Conservation (phyloP, 2,329 filamentous ascomycete genomes). For the Endoconidiophora laricicola region DNA sequence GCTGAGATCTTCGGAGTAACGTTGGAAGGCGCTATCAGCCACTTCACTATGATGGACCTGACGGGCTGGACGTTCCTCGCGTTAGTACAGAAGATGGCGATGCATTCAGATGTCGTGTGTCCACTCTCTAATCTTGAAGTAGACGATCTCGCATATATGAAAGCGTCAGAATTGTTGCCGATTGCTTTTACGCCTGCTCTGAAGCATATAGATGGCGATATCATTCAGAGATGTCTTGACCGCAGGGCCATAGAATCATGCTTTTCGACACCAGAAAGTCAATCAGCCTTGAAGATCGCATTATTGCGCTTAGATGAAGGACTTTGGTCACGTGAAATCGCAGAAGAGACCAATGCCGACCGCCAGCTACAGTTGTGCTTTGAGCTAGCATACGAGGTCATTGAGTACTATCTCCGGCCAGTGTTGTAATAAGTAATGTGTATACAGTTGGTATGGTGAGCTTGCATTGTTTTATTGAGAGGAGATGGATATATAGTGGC, state of each 20-base stretch:
- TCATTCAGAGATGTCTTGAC: constrained; percentile 38
- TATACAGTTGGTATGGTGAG: neutral
- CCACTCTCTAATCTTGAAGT: neutral
- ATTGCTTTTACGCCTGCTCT: constrained; percentile 24
- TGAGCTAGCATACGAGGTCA: constrained; percentile 33
- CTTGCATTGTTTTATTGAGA: too few relatives aligned
- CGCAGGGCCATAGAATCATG: constrained; percentile 28
- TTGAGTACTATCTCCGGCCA: constrained; percentile 36
- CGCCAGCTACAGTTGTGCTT: constrained; percentile 23
- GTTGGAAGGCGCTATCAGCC: constrained; percentile 52
- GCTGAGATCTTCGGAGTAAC: constrained; percentile 46
- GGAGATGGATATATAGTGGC: neutral
- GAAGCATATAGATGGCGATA: constrained; percentile 53
- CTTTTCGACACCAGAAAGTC: constrained; percentile 16
- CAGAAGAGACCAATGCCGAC: constrained; percentile 15
- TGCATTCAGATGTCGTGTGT: constrained; percentile 15
- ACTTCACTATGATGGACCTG: constrained; percentile 49
- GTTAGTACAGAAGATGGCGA: constrained; percentile 55
- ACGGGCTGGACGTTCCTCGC: constrained; percentile 51
- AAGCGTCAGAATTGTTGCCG: constrained; percentile 5
- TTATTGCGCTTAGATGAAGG: constrained; percentile 26
- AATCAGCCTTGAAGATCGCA: too few relatives aligned
- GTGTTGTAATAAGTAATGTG: constrained; percentile 24
- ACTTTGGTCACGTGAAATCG: constrained; percentile 22
- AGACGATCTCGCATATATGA: neutral